A percentile compares a stretch with the other conserved stretches of the same genome.
phyloP scores from a whole-genome alignment of 257 asterid genomes.

The Oldenlandia corymbosa region DNA sequence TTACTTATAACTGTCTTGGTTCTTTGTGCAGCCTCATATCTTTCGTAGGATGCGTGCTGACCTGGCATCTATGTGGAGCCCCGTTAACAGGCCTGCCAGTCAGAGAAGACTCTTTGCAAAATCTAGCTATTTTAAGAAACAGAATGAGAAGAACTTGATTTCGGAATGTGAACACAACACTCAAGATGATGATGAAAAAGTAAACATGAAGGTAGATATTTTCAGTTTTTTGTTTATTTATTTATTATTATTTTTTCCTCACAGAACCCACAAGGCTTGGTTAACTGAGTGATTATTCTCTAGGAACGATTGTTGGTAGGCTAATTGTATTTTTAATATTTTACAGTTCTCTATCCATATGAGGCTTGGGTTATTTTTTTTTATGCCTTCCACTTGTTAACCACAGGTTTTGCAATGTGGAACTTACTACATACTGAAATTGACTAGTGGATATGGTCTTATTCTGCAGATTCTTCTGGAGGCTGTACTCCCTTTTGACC shows the following conservation, averaged over 20 bases:
- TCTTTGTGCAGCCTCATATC: slow-evolving; percentile 61
- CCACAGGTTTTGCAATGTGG: background rate
- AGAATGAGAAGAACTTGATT: slow-evolving; percentile 14
- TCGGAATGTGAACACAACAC: slow-evolving; percentile 44
- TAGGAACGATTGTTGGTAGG: too few relatives aligned
- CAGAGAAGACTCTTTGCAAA: slow-evolving; percentile 53
- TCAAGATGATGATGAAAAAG: slow-evolving; percentile 47
- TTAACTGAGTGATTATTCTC: too few relatives aligned
- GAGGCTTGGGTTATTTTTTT: slow-evolving; percentile 9
- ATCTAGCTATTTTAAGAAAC: slow-evolving; percentile 30
- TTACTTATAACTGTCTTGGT: slow-evolving; percentile 6
- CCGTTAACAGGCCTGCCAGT: slow-evolving; percentile 43
- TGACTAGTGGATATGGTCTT: background rate
- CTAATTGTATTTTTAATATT: too few relatives aligned
- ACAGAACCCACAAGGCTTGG: too few relatives aligned
- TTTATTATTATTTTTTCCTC: too few relatives aligned
- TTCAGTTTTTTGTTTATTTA: too few relatives aligned
- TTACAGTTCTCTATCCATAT: too few relatives aligned
- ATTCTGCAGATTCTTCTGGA: slow-evolving; percentile 76
- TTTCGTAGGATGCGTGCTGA: slow-evolving; percentile 79
- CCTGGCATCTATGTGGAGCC: slow-evolving; percentile 89
- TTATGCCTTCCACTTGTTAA: too few relatives aligned
- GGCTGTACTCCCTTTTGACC: slow-evolving; percentile 95
- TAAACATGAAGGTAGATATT: slow-evolving; percentile 81
- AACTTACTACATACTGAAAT: background rate